phyloP scores from a whole-genome alignment of 1,139 yeast genomes.

The Debaryomyces subglobosus region DNA sequence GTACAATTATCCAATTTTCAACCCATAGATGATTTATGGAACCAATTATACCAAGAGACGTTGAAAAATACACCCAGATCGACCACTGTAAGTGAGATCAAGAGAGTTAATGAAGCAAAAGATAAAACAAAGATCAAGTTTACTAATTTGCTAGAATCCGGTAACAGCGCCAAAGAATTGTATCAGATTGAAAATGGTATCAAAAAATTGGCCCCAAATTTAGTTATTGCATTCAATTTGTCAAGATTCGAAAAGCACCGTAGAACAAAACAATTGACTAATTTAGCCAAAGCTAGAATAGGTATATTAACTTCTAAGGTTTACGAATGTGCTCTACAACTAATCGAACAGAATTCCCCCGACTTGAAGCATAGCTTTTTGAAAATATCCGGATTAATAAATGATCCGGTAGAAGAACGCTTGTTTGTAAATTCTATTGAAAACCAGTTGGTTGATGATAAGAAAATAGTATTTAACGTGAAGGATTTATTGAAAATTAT shows the following conservation, averaged over 20 bases:
- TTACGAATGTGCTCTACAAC: slow-evolving; percentile 58
- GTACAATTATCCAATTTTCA: slow-evolving; percentile 44
- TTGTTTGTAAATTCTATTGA: slow-evolving; percentile 32
- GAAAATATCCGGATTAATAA: slow-evolving; percentile 39
- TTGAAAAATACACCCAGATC: slow-evolving; percentile 53
- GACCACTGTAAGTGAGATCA: slow-evolving; percentile 59
- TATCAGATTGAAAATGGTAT: slow-evolving; percentile 35
- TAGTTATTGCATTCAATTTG: slow-evolving; percentile 65
- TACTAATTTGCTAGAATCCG: slow-evolving; percentile 36
- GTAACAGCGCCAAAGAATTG: slow-evolving; percentile 33
- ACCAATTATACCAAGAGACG: slow-evolving; percentile 53
- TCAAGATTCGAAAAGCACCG: slow-evolving; percentile 68
- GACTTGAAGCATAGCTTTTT: slow-evolving; percentile 34
- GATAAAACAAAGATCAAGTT: slow-evolving; percentile 56
- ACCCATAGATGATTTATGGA: slow-evolving; percentile 62
- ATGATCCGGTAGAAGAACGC: slow-evolving; percentile 44
- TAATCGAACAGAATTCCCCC: slow-evolving; percentile 62
- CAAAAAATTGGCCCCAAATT: slow-evolving; percentile 46
- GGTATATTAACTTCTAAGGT: slow-evolving; percentile 72
- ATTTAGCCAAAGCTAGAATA: slow-evolving; percentile 65
- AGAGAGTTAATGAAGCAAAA: slow-evolving; percentile 66
- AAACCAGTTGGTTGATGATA: slow-evolving; percentile 42
- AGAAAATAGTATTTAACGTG: slow-evolving; percentile 50
- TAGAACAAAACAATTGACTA: slow-evolving; percentile 64
- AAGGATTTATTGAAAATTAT: slow-evolving; percentile 54